These are phyloP conservation scores for Fusarium agapanthi DNA, from an alignment of 2,329 filamentous ascomycete species.

Conservation along the genomic window DNA sequence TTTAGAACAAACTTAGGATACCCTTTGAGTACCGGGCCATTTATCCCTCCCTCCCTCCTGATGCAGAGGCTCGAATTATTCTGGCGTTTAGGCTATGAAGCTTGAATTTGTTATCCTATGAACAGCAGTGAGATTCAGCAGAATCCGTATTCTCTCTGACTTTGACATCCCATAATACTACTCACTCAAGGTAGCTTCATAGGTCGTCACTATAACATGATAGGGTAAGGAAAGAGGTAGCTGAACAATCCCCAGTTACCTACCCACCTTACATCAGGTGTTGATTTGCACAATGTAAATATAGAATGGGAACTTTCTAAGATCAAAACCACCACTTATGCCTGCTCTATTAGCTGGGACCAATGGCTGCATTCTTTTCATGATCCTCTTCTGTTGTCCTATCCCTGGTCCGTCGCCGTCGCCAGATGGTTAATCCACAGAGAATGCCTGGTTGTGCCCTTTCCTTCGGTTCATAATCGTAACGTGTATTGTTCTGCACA, in stretches of 20 bases:
- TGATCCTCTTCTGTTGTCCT: neutral
- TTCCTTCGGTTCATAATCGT: slow-evolving; percentile 41
- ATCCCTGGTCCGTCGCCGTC: slow-evolving; percentile 8
- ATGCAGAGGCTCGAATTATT: neutral
- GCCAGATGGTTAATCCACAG: slow-evolving; percentile 29
- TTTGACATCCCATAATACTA: neutral
- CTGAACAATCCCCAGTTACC: neutral
- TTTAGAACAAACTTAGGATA: neutral
- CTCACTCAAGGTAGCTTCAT: neutral
- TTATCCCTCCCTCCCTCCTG: neutral
- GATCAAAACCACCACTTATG: neutral
- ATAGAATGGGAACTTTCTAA: neutral
- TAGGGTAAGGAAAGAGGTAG: neutral
- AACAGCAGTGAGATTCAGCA: neutral
- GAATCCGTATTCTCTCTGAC: neutral
- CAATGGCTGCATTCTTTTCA: neutral
- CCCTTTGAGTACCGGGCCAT: neutral
- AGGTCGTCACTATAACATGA: neutral
- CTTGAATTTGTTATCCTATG: neutral
- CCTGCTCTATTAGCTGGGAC: neutral
- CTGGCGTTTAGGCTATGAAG: neutral
- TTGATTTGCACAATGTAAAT: neutral
- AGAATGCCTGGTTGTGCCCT: slow-evolving; percentile 34
- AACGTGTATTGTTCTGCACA: slow-evolving; percentile 40
- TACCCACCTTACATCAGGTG: neutral